Conservation (phyloP, 805 yeast genomes). For the Candida nitratophila region DNA sequence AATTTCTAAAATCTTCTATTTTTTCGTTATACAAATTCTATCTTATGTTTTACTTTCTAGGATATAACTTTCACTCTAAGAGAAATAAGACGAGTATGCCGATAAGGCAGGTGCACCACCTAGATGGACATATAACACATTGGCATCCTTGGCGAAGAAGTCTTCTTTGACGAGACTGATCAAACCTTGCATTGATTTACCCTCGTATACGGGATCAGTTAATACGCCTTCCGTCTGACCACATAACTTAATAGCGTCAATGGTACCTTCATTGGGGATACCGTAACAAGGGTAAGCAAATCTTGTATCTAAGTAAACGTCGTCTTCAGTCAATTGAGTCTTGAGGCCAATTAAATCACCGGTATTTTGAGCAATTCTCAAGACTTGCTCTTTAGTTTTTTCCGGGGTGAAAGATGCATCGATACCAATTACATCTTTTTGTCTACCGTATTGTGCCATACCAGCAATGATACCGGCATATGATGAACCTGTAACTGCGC, state of each 20-base stretch:
- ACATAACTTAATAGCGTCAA: conserved; percentile 29
- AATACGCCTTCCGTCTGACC: conserved; percentile 29
- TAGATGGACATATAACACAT: conserved; percentile 23
- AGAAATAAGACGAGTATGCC: conserved; percentile 20
- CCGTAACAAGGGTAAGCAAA: conserved; percentile 29
- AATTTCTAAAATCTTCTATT: no score
- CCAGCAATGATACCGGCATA: conserved; percentile 29
- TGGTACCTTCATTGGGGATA: conserved; percentile 29
- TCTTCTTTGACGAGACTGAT: conserved; percentile 20
- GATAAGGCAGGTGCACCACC: conserved; percentile 29
- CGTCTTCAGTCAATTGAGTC: conserved; percentile 16
- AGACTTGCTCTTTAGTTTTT: conserved; percentile 26
- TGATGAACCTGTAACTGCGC: conserved; percentile 29
- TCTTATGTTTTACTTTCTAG: not conserved
- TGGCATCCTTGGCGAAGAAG: conserved; percentile 22
- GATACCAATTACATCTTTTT: conserved; percentile 27
- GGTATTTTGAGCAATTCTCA: conserved; percentile 27
- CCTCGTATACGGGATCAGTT: conserved; percentile 31
- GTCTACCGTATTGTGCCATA: conserved; percentile 28
- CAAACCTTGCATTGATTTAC: conserved; percentile 29
- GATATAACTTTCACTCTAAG: not conserved
- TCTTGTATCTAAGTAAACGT: conserved; percentile 23
- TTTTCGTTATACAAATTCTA: no score
- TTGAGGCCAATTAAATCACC: conserved; percentile 25
- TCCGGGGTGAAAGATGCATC: conserved; percentile 31